Conservation (phyloP, 2,329 filamentous ascomycete species). For the Fusarium phyllophilum region DNA sequence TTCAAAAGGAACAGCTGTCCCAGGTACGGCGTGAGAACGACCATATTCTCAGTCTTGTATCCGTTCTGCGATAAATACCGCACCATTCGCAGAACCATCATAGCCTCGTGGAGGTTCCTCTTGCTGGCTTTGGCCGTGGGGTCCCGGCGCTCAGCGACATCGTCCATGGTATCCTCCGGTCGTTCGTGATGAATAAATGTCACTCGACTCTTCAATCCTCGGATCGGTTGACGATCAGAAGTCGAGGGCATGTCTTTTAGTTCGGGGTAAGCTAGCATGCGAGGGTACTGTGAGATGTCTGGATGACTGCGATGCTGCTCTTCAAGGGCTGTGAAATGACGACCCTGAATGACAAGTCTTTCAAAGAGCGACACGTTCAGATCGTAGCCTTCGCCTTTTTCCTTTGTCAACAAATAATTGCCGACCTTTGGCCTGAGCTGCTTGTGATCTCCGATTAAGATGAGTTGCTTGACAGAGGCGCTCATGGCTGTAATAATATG, state of each 20-base stretch:
- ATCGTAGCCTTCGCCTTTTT: conserved; percentile 72
- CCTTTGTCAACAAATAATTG: conserved; percentile 68
- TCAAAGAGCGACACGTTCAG: conserved; percentile 77
- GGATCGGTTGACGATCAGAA: conserved; percentile 54
- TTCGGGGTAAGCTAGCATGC: conserved; percentile 69
- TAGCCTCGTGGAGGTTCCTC: conserved; percentile 69
- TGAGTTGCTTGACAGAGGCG: conserved; percentile 66
- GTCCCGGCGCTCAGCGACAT: conserved; percentile 62
- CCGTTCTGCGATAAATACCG: conserved; percentile 77
- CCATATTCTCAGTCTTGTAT: conserved; percentile 71
- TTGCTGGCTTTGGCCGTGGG: conserved; percentile 62
- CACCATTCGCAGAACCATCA: conserved; percentile 73
- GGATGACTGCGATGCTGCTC: conserved; percentile 76
- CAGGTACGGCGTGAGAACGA: conserved; percentile 77
- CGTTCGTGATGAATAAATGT: conserved; percentile 73
- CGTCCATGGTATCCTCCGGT: conserved; percentile 58
- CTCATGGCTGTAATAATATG: conserved; percentile 70
- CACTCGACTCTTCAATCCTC: conserved; percentile 68
- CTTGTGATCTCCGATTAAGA: conserved; percentile 79
- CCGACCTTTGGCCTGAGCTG: conserved; percentile 76
- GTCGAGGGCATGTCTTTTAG: conserved; percentile 67
- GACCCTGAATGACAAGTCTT: conserved; percentile 67
- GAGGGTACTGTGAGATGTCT: conserved; percentile 70
- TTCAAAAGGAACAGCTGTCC: conserved; percentile 71
- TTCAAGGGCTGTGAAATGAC: conserved; percentile 62